Base-by-base conservation (phyloP, 106 monocot genomes). In the Apostasia shenzhenica region DNA sequence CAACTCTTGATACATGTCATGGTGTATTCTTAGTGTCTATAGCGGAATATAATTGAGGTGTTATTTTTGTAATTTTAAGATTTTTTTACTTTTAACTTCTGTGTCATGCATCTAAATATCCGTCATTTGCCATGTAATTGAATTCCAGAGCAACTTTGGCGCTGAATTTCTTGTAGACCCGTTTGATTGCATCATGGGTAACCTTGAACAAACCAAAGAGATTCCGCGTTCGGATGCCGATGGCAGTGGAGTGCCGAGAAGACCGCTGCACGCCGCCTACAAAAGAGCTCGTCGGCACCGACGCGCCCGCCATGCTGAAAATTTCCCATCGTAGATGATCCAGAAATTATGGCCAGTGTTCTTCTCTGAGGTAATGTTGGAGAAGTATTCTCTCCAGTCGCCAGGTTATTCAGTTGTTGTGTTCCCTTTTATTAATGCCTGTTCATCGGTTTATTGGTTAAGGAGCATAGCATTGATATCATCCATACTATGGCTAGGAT, bases 161-260 rank as follows among this genome's bases (percentile, higher is more conserved):
- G 65, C 3, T 26, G 65, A 65, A 48, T 49, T 65, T 2, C 65
- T 65, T 3, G 14, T 12, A 37, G 65, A 65, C 8, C 65, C 65
- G 1, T 37, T 65, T 3, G 65, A 65, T 37, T 48, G 47, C 48
- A 1, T 65, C 65, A 48, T 65, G 4, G 65, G 48, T 26, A 37
- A 48, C 48, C 48, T 43, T 2, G 14, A 37, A 48, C 11, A 14
- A 13, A 48, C 8, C 48, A 14, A 48, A 48, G 48, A 48, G 6
- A 26, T 48, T 65, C 48, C 1, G 41, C 44, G 26, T 26, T 26
- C 26, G 26, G 26, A 47, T 6, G 48, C 46, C 11, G 48, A 48
- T 6, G 38, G 8, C 0, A 37, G 7, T 7, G 14, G 48, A 65
- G 43, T 37, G 12, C 14, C 37, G 0, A 38, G 65, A 26, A 65